phyloP scores from a whole-genome alignment of 371 early-diverging fungal species.

The Mortierella sp. region DNA sequence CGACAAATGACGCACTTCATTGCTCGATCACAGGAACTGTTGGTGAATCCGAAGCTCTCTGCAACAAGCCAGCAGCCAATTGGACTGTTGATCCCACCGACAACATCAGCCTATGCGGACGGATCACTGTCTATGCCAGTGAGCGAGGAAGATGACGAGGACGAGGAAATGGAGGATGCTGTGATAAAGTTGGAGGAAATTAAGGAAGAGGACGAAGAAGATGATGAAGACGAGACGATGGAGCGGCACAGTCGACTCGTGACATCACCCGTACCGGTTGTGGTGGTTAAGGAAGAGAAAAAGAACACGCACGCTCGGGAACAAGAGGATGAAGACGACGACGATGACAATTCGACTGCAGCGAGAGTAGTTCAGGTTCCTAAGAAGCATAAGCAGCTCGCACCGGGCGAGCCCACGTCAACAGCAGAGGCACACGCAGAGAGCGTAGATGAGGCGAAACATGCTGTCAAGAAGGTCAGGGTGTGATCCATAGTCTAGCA shows the following conservation, averaged over 20 bases:
- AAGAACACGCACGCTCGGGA: constrained; percentile 5
- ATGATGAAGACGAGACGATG: constrained; percentile 3
- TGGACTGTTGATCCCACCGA: constrained; percentile 43
- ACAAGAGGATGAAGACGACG: constrained; percentile 18
- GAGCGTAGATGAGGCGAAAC: background rate
- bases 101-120: constrained; percentile 53
- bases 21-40: constrained; percentile 40
- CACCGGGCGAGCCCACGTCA: too few species aligned
- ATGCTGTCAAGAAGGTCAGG: constrained; percentile 28
- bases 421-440: background rate
- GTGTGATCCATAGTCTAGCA: too few species aligned
- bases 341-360: constrained; percentile 54
- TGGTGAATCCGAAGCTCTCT: constrained; percentile 45
- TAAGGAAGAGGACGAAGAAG: constrained; percentile 31
- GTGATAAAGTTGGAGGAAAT: constrained; percentile 21
- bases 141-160: constrained; percentile 53
- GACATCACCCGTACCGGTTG: constrained; percentile 6
- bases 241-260: background rate
- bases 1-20: constrained; percentile 54
- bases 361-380: constrained; percentile 55
- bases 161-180: constrained; percentile 22
- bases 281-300: constrained; percentile 17
- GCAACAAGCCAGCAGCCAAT: constrained; percentile 23
- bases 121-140: constrained; percentile 53
- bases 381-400: constrained; percentile 47